Evolutionary conservation across 306 rosid genomes (phyloP).

Genomic region (Dalbergia cultrata): DNA sequence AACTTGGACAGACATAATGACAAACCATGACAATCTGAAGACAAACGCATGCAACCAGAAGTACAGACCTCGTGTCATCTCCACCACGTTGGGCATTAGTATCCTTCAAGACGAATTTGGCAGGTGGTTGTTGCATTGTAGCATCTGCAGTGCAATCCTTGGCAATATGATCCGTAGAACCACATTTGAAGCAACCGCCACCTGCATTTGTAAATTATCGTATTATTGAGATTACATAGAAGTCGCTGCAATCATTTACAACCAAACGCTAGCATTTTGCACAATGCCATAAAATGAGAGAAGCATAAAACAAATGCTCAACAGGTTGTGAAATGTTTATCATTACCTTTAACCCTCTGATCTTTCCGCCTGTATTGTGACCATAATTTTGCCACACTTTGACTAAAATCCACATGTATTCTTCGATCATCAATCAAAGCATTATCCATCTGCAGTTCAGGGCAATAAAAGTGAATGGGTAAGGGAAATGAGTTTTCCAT

Average conservation of each 20-base stretch:
- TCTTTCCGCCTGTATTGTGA: slow-evolving; percentile 83
- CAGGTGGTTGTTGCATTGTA: slow-evolving; percentile 48
- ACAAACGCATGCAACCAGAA: slow-evolving; percentile 25
- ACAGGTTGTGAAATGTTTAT: slow-evolving; percentile 20
- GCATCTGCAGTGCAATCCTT: slow-evolving; percentile 81
- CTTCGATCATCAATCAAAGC: slow-evolving; percentile 97
- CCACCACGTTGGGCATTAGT: slow-evolving; percentile 82
- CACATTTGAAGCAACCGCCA: slow-evolving; percentile 94
- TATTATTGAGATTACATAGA: slow-evolving; percentile 15
- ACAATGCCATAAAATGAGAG: slow-evolving; percentile 5
- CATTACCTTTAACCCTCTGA: slow-evolving; percentile 71
- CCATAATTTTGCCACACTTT: slow-evolving; percentile 92
- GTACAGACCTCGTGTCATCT: slow-evolving; percentile 65
- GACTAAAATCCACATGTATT: slow-evolving; percentile 99
- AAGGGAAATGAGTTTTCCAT: not conserved
- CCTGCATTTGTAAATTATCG: slow-evolving; percentile 55
- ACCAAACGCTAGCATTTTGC: slow-evolving; percentile 29
- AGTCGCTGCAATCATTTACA: slow-evolving; percentile 10
- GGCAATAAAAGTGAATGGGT: slow-evolving; percentile 28
- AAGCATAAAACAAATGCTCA: not conserved
- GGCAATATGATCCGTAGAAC: slow-evolving; percentile 86
- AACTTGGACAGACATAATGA: slow-evolving; percentile 28
- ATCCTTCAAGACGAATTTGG: slow-evolving; percentile 77
- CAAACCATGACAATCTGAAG: not conserved
- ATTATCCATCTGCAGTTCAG: slow-evolving; percentile 83